Evolutionary conservation across 345 rosid genomes (phyloP).

Genomic region (Acer campestre): DNA sequence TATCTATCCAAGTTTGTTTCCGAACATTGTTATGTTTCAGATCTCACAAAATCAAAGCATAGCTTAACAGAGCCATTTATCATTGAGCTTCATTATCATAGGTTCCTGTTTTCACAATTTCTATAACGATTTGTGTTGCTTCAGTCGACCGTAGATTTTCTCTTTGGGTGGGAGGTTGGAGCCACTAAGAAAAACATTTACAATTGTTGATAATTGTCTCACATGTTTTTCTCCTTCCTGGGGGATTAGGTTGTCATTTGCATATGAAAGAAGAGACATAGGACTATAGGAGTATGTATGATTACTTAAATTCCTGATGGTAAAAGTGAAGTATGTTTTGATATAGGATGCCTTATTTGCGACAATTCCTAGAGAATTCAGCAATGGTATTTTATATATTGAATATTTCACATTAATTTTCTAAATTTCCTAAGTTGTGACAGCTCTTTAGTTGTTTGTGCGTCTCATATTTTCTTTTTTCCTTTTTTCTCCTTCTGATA

Average conservation of each 20-base stretch:
- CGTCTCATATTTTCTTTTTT: not conserved
- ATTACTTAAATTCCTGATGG: too few relatives aligned
- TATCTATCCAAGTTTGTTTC: not conserved
- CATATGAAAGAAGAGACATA: conserved; percentile 1
- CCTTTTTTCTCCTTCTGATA: not conserved
- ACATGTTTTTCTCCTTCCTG: not conserved
- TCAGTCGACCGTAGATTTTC: not conserved
- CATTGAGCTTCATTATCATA: not conserved
- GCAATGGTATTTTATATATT: not conserved
- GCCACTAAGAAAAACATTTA: not conserved
- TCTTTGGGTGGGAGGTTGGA: not conserved
- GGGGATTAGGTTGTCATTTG: not conserved
- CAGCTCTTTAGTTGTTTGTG: not conserved
- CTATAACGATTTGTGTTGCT: not conserved
- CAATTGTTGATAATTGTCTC: not conserved
- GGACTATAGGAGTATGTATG: not conserved
- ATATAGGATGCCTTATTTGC: too few relatives aligned
- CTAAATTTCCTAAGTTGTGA: not conserved
- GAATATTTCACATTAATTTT: not conserved
- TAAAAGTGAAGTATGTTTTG: too few relatives aligned
- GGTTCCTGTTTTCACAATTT: conserved; percentile 5
- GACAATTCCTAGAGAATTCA: too few relatives aligned
- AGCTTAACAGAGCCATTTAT: not conserved
- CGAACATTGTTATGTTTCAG: conserved; percentile 3
- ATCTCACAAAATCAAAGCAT: conserved; percentile 5